A percentile compares a stretch with the other conserved stretches of the same genome.
Conservation (phyloP, 129 eudicot genomes). For the Helianthus annuus region DNA sequence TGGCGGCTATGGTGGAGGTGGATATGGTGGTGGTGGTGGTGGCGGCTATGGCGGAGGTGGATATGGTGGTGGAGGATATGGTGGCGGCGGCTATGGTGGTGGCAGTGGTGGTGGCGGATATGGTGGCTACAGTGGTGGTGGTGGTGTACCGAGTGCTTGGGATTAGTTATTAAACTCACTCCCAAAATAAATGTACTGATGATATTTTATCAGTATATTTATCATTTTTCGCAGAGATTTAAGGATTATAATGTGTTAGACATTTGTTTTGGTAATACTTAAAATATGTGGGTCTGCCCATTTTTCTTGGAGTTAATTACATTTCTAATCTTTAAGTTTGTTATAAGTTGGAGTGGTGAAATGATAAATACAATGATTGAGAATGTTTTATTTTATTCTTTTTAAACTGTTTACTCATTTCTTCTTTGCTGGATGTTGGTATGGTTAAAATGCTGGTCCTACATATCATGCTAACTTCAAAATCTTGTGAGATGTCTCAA, state of each 20-base stretch:
- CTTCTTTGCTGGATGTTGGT: background rate
- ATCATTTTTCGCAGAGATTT: constrained; percentile 37
- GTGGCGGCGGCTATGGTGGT: constrained; percentile 15
- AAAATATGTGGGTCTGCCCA: constrained; percentile 6
- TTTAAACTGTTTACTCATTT: background rate
- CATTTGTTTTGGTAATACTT: constrained; percentile 25
- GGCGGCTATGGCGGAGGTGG: constrained; percentile 4
- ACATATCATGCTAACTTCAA: too few species aligned
- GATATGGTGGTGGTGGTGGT: constrained; percentile 10
- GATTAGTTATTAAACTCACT: constrained; percentile 22
- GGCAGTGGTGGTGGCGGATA: constrained; percentile 5
- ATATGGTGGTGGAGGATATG: constrained; percentile 11
- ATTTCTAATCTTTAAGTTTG: constrained; percentile 13
- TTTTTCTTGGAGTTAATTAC: background rate
- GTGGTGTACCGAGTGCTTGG: constrained; percentile 43
- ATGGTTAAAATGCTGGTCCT: background rate
- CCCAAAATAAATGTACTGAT: constrained; percentile 38
- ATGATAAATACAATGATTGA: background rate
- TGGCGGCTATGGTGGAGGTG: constrained; percentile 7
- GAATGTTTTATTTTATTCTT: background rate
- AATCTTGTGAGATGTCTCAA: too few species aligned
- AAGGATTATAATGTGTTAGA: constrained; percentile 33
- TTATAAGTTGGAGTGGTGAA: background rate
- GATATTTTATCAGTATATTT: constrained; percentile 22
- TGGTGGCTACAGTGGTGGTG: constrained; percentile 8